Evolutionary conservation across 1,284 basidiomycete genomes (phyloP).

Genomic region (Microbotryum violaceum): DNA sequence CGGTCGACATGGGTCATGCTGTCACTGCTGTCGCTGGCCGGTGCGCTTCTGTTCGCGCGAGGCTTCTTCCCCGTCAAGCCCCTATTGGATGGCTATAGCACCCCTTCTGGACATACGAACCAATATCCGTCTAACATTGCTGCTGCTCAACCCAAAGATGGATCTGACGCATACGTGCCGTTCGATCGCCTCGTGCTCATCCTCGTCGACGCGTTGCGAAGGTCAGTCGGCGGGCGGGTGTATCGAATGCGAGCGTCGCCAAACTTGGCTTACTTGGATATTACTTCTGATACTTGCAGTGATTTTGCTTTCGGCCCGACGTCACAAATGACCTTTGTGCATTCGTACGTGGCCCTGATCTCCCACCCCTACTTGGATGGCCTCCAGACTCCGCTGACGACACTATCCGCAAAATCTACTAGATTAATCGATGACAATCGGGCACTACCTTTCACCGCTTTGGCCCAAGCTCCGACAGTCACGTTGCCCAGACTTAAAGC

Average conservation of each 20-base stretch:
- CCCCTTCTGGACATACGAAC: background rate
- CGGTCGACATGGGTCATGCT: background rate
- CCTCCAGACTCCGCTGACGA: background rate
- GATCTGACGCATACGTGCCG: background rate
- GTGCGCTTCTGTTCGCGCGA: conserved; percentile 8
- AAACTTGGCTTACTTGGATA: too few species aligned
- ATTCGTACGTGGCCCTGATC: conserved; percentile 11
- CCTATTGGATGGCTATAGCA: conserved; percentile 11
- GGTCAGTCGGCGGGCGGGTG: conserved; percentile 11
- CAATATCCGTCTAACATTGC: too few species aligned
- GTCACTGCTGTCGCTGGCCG: background rate
- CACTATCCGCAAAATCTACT: background rate
- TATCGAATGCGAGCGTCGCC: background rate
- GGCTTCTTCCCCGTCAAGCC: conserved; percentile 29
- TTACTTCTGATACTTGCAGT: conserved; percentile 6
- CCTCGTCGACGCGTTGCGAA: conserved; percentile 31
- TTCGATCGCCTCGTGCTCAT: conserved; percentile 32
- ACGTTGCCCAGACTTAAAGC: conserved; percentile 33
- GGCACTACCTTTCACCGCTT: conserved; percentile 26
- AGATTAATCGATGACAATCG: conserved; percentile 23
- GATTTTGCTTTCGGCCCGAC: conserved; percentile 26
- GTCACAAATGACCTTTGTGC: conserved; percentile 24
- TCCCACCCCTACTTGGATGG: background rate
- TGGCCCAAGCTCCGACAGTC: conserved; percentile 33
- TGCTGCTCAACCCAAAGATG: background rate